phyloP scores from a whole-genome alignment of 805 yeast genomes.

The Cyberlindnera lachancei region DNA sequence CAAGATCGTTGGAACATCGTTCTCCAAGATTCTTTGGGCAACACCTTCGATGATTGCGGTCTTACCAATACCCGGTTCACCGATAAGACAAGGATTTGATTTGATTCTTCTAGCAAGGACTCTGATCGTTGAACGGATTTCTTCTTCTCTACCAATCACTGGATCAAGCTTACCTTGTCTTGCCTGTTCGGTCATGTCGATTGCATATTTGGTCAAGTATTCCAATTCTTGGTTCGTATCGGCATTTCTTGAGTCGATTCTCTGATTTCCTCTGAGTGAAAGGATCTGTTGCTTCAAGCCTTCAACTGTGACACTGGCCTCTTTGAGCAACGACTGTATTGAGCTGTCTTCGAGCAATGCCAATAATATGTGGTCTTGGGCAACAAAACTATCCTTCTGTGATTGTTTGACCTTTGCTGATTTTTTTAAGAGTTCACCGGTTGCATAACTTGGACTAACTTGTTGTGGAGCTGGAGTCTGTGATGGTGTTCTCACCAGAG shows the following conservation, averaged over 20 bases:
- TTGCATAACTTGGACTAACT: slow-evolving; percentile 64
- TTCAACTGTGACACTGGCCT: slow-evolving; percentile 58
- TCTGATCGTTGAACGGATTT: slow-evolving; percentile 89
- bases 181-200: slow-evolving; percentile 90
- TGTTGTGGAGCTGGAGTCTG: slow-evolving; percentile 88
- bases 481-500: slow-evolving; percentile 76
- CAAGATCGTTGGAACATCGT: slow-evolving; percentile 87
- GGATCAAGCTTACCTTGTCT: slow-evolving; percentile 94
- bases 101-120: slow-evolving; percentile 96
- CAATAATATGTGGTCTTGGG: slow-evolving; percentile 87
- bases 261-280: slow-evolving; percentile 79
- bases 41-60: slow-evolving; percentile 98
- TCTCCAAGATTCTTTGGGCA: slow-evolving; percentile 93
- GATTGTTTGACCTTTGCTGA: slow-evolving; percentile 75
- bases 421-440: slow-evolving; percentile 64
- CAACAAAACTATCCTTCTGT: slow-evolving; percentile 87
- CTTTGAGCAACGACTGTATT: slow-evolving; percentile 65
- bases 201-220: slow-evolving; percentile 82
- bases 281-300: slow-evolving; percentile 71
- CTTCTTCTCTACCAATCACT: slow-evolving; percentile 98
- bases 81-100: slow-evolving; percentile 92
- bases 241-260: slow-evolving; percentile 90
- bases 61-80: slow-evolving; percentile 99
- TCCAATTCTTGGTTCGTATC: slow-evolving; percentile 83
- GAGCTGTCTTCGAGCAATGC: slow-evolving; percentile 78